Evolutionary conservation across 305 asterid genomes (phyloP).

Genomic region (Andrographis paniculata): DNA sequence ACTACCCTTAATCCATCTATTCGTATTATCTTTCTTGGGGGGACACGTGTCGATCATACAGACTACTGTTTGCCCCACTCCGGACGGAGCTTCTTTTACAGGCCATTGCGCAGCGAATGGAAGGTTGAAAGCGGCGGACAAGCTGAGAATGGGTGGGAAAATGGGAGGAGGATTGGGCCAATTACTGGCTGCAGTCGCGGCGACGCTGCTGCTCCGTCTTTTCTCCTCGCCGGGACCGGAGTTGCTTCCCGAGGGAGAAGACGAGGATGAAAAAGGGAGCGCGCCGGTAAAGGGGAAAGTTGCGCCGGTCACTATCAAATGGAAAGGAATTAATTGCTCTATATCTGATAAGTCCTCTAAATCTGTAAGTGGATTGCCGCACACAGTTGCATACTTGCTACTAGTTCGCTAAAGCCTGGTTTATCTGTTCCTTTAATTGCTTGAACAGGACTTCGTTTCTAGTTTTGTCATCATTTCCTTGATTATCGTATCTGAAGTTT

Average conservation of each 20-base stretch:
- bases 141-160: slow-evolving; percentile 66
- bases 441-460: too few species aligned
- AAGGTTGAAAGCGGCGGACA: slow-evolving; percentile 20
- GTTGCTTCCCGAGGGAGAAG: slow-evolving; percentile 22
- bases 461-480: too few species aligned
- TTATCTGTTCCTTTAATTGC: too few species aligned
- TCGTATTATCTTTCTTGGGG: too few species aligned
- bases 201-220: slow-evolving; percentile 72
- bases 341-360: slow-evolving; percentile 64
- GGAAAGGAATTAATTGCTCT: slow-evolving; percentile 75
- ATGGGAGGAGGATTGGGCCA: slow-evolving; percentile 68
- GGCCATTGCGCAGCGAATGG: too few species aligned
- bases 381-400: not conserved
- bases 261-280: slow-evolving; percentile 27
- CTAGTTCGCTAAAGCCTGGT: too few species aligned
- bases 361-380: slow-evolving; percentile 32
- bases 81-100: too few species aligned
- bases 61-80: too few species aligned
- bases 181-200: slow-evolving; percentile 79
- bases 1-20: too few species aligned
- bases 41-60: too few species aligned
- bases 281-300: slow-evolving; percentile 47
- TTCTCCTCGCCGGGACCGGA: slow-evolving; percentile 66
- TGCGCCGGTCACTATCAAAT: slow-evolving; percentile 59
- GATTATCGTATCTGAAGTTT: too few species aligned